Base-by-base conservation (phyloP, 1,284 basidiomycete genomes). In the Hemileia vastatrix region DNA sequence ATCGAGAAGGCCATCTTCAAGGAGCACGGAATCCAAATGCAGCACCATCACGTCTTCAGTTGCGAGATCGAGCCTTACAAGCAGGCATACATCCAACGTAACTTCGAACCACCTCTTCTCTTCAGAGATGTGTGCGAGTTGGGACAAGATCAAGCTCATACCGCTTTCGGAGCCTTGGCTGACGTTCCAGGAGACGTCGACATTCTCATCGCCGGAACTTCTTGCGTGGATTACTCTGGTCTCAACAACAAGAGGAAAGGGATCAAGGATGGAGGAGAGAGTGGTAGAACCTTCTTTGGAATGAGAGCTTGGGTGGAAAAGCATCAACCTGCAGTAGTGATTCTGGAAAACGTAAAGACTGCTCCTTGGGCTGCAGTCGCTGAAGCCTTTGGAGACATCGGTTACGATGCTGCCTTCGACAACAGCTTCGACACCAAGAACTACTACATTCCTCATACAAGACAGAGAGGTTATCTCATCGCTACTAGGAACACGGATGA, bases 31-130 rank as follows among this genome's bases (percentile, higher is more conserved):
- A 72, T 86, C 45, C 78, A 81, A 1, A 78, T 94, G 54, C 81
- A 86, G 36, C 80, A 92, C 66, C 85, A 94, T 70, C 93, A 96
- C 76, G 89, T 95, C 57, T 96, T 96, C 77, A 94, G 91, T 0
- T 95, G 92, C 77, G 92, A 96, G 77, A 95, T 96, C 66, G 93
- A 94, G 73, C 91, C 93, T 1, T 96, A 92, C 82, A 96, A 96
- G 77, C 92, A 96, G 76, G 91, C 92, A 0, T 96, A 96, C 76
- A 96, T 96, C 65, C 92, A 96, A 76, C 83, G 93, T 24, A 96
- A 96, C 76, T 96, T 96, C 74, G 68, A 76, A 0, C 89, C 90
- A 13, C 91, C 92, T 6, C 77, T 95, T 36, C 80, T 96, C 32
- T 96, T 95, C 76, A 83, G 93, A 57, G 92, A 96, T 73, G 92